Conservation (phyloP, 805 yeast genomes). For the Wickerhamomyces bisporus region DNA sequence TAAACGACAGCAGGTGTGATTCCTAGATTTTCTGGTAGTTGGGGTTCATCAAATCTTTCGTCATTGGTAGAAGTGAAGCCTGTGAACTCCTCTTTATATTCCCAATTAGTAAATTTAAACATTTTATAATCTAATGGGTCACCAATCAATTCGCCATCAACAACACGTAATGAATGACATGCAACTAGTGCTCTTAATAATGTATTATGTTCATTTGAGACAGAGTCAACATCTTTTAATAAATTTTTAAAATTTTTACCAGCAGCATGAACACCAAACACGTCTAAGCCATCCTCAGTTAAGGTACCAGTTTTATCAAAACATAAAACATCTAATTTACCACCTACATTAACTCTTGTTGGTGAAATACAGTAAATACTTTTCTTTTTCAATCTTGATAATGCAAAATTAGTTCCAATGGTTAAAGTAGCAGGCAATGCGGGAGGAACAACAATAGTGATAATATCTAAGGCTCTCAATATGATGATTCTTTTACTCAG, state of each 20-base stretch:
- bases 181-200: slow-evolving; percentile 41
- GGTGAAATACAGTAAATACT: slow-evolving; percentile 90
- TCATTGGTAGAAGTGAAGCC: slow-evolving; percentile 34
- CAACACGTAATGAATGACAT: slow-evolving; percentile 81
- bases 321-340: slow-evolving; percentile 83
- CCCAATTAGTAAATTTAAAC: slow-evolving; percentile 87
- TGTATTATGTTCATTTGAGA: slow-evolving; percentile 20
- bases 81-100: slow-evolving; percentile 60
- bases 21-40: slow-evolving; percentile 37
- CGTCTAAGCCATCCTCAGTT: slow-evolving; percentile 94
- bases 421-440: slow-evolving; percentile 97
- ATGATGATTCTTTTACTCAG: slow-evolving; percentile 65
- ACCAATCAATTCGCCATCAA: slow-evolving; percentile 80
- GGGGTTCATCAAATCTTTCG: slow-evolving; percentile 31
- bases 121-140: slow-evolving; percentile 92
- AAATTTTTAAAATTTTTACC: slow-evolving; percentile 25
- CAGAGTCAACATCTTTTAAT: slow-evolving; percentile 19
- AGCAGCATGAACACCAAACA: slow-evolving; percentile 56
- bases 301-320: slow-evolving; percentile 97
- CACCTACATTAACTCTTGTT: slow-evolving; percentile 92
- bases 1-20: slow-evolving; percentile 47
- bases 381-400: slow-evolving; percentile 63
- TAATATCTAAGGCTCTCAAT: slow-evolving; percentile 85
- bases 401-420: slow-evolving; percentile 92
- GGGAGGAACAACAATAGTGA: slow-evolving; percentile 97